Conservation (phyloP, 345 rosid species). For the Dipteronia dyeriana region DNA sequence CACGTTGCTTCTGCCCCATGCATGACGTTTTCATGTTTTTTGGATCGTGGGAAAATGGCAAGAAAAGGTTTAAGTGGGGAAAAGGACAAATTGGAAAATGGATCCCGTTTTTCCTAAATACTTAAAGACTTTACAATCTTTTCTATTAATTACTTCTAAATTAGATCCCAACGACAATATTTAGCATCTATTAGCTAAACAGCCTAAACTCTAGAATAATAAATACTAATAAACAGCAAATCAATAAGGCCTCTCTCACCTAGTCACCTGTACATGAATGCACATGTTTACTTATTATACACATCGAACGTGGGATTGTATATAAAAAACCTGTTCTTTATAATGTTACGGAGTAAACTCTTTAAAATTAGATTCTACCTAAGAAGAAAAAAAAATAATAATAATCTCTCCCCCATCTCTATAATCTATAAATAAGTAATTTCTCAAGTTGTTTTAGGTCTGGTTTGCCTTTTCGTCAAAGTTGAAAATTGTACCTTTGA, state of each 20-base stretch:
- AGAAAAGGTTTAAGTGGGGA: neutral
- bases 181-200: neutral
- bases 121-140: no score
- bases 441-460: neutral
- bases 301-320: no score
- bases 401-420: no score
- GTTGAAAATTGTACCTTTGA: neutral
- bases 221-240: neutral
- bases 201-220: neutral
- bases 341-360: no score
- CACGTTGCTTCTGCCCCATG: no score
- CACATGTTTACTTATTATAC: neutral
- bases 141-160: no score
- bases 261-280: neutral
- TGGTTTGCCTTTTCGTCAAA: neutral
- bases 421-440: neutral
- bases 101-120: neutral
- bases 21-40: neutral
- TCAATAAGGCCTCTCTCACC: conserved; percentile 1
- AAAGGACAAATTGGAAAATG: neutral
- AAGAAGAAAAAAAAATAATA: no score
- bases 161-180: neutral
- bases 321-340: no score
- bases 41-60: neutral
- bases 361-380: no score